Evolutionary conservation across 2,329 filamentous ascomycete genomes (phyloP).

Genomic region (Aspergillus ruber): DNA sequence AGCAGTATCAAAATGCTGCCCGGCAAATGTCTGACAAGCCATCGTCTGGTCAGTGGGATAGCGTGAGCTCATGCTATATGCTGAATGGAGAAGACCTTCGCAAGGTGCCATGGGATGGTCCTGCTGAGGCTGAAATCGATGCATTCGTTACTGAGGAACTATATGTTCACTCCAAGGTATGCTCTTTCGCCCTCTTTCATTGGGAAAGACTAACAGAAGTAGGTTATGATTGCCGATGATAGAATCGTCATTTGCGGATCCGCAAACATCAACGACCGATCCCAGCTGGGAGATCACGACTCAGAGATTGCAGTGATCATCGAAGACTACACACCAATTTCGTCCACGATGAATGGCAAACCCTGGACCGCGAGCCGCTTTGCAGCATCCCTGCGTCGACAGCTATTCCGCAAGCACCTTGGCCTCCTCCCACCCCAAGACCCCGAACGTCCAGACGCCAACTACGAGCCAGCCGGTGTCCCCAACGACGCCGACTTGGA

Average conservation of each 20-base stretch:
- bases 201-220: conserved; percentile 8
- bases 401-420: conserved; percentile 85
- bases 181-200: conserved; percentile 4
- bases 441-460: conserved; percentile 53
- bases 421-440: conserved; percentile 71
- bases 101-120: conserved; percentile 53
- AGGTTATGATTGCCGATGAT: conserved; percentile 75
- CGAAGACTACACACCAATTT: conserved; percentile 68
- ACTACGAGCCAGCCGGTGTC: conserved; percentile 52
- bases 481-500: conserved; percentile 52
- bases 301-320: conserved; percentile 86
- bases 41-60: conserved; percentile 60
- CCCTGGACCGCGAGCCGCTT: conserved; percentile 73
- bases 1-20: conserved; percentile 67
- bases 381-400: conserved; percentile 71
- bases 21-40: conserved; percentile 45
- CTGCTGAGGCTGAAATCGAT: conserved; percentile 52
- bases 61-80: conserved; percentile 78
- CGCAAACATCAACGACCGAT: conserved; percentile 86
- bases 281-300: conserved; percentile 82
- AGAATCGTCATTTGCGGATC: conserved; percentile 76
- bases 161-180: conserved; percentile 53
- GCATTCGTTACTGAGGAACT: conserved; percentile 59
- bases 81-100: conserved; percentile 64
- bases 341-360: conserved; percentile 70